Base-by-base conservation (phyloP, 352 stramenopile species). In the Albugo candida region DNA sequence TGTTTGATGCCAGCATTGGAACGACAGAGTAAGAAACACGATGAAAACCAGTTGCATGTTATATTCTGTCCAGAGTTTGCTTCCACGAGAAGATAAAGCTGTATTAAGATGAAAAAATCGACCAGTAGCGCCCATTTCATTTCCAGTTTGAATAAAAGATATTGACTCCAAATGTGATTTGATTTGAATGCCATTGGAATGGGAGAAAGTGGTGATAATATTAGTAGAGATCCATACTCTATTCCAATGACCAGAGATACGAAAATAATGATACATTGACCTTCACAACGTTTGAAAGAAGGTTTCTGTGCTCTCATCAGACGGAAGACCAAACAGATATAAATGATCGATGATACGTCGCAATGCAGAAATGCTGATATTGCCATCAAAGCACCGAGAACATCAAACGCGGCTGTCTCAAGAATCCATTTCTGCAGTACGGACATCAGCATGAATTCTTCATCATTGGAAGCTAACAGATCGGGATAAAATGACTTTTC, bases 71-170 rank as follows among this genome's bases (percentile, higher is more conserved):
- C 50, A 38, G 11, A 58, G 31, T 76, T 61, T 0, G 75, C 81
- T 45, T 71, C 55, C 0, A 74, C 71, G 1, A 92, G 60, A 47
- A 83, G 60, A 44, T 87, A 85, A 4, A 80, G 58, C 19, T 63
- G 70, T 21, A 87, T 41, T 1, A 92, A 58, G 5, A 64, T 55
- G 17, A 85, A 51, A 36, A 88, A 92, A 47, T 92, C 78, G 6
- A 71, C 52, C 45, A 92, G 60, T 11, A 88, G 45, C 0, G 64
- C 71, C 78, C 78, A 92, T 41, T 81, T 81, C 47, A 86, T 66
- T 43, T 92, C 75, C 34, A 72, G 63, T 35, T 54, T 70, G 11
- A 88, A 40, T 18, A 77, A 56, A 16, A 80, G 59, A 70, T 72
- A 92, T 40, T 64, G 65, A 45, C 24, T 31, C 24, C 24, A 31